phyloP scores from a whole-genome alignment of 768 basidiomycete genomes.

The Sarcodon aspratus region DNA sequence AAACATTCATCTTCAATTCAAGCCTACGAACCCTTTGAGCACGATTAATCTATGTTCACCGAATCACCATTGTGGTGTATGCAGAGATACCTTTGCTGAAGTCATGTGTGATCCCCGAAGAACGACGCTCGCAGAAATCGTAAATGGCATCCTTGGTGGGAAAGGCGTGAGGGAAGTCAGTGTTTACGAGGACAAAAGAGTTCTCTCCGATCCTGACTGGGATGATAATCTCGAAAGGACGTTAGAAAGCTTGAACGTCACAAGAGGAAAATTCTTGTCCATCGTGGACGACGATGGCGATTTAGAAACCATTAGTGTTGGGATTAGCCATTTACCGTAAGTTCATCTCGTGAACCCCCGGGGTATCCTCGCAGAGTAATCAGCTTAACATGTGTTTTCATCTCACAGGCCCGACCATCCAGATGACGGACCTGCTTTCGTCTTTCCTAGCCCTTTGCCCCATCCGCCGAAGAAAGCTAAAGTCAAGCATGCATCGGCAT shows the following conservation, averaged over 20 bases:
- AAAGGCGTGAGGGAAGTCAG: conserved; percentile 52
- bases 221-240: conserved; percentile 80
- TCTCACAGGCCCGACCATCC: conserved; percentile 43
- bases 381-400: background rate
- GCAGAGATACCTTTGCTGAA: conserved; percentile 72
- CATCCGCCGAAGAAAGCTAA: conserved; percentile 33
- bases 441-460: conserved; percentile 59
- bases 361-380: background rate
- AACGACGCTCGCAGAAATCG: conserved; percentile 60
- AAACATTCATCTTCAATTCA: conserved; percentile 73
- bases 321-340: conserved; percentile 59
- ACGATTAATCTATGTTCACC: conserved; percentile 56
- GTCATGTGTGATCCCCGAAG: conserved; percentile 64
- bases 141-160: conserved; percentile 52
- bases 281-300: conserved; percentile 85
- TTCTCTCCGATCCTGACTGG: conserved; percentile 90
- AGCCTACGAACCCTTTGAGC: conserved; percentile 68
- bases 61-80: conserved; percentile 73
- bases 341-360: conserved; percentile 17
- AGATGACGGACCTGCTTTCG: conserved; percentile 35
- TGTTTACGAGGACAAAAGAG: conserved; percentile 77
- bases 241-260: conserved; percentile 70
- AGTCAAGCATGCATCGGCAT: conserved; percentile 18
- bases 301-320: conserved; percentile 60
- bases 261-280: conserved; percentile 76